phyloP scores from a whole-genome alignment of 2,329 filamentous ascomycete genomes.

The Fusarium decemcellulare region DNA sequence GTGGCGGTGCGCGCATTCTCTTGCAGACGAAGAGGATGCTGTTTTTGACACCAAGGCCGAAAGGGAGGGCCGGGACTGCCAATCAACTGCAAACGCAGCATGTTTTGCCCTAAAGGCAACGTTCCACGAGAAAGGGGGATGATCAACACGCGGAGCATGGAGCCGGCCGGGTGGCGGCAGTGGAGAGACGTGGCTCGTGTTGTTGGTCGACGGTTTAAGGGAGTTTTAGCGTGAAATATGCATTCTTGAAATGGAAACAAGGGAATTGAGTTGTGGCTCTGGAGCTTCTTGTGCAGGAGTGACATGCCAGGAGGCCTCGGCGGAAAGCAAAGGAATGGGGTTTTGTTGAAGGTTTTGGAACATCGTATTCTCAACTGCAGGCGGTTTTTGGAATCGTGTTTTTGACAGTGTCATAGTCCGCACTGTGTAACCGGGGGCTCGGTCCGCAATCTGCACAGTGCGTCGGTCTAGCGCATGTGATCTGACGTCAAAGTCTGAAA shows the following conservation, averaged over 20 bases:
- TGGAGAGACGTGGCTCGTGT: conserved; percentile 33
- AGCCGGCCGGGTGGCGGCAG: conserved; percentile 25
- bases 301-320: background rate
- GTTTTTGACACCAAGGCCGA: conserved; percentile 1
- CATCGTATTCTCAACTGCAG: conserved; percentile 6
- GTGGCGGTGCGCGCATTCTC: conserved; percentile 24
- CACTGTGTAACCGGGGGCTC: conserved; percentile 22
- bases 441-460: conserved; percentile 25
- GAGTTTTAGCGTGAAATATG: background rate
- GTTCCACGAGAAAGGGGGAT: conserved; percentile 28
- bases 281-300: background rate
- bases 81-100: conserved; percentile 16
- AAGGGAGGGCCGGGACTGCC: conserved; percentile 12
- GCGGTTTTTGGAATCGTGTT: background rate
- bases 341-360: conserved; percentile 5
- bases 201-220: background rate
- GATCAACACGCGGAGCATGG: conserved; percentile 32
- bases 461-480: background rate
- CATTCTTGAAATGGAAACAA: conserved; percentile 33
- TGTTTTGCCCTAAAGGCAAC: conserved; percentile 20
- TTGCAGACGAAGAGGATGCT: background rate
- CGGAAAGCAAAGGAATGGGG: background rate
- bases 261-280: conserved; percentile 5
- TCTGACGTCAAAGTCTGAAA: conserved; percentile 18
- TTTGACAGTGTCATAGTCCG: background rate